phyloP scores from a whole-genome alignment of 345 rosid genomes.

The Alliaria petiolata region DNA sequence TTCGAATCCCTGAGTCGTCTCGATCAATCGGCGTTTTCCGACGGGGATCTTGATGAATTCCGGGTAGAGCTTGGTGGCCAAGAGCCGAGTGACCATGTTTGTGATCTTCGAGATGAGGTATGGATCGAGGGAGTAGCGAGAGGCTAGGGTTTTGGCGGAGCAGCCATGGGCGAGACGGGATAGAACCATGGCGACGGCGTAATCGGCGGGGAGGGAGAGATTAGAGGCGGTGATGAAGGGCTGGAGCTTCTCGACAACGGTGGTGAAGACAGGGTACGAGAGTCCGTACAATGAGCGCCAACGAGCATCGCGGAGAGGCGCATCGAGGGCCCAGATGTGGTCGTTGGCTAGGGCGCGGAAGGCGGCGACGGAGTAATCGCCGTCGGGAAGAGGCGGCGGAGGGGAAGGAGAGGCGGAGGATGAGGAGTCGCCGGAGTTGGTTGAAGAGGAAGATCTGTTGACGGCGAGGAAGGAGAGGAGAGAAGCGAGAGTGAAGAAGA shows the following conservation, averaged over 20 bases:
- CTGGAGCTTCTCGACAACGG: conserved; percentile 82
- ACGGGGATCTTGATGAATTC: conserved; percentile 91
- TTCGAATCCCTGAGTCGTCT: conserved; percentile 87
- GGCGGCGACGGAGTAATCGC: conserved; percentile 73
- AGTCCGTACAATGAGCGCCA: conserved; percentile 90
- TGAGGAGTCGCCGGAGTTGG: conserved; percentile 25
- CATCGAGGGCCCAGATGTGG: conserved; percentile 79
- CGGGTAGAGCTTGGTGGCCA: conserved; percentile 87
- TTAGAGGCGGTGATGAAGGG: conserved; percentile 86
- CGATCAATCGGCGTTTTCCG: conserved; percentile 73
- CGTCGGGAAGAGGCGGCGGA: conserved; percentile 46
- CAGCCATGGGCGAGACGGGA: conserved; percentile 81
- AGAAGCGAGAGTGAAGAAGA: conserved; percentile 57
- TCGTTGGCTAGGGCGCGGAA: conserved; percentile 91
- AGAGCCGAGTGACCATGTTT: conserved; percentile 87
- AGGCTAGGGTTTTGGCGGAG: conserved; percentile 68
- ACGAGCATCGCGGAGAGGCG: conserved; percentile 82
- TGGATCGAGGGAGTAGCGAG: conserved; percentile 79
- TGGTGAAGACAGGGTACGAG: conserved; percentile 85
- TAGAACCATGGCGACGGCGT: conserved; percentile 92
- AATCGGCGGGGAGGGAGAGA: conserved; percentile 92
- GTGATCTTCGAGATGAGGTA: conserved; percentile 90
- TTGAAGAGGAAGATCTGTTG: conserved; percentile 29
- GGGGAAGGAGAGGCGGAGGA: conserved; percentile 36
- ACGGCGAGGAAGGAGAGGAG: conserved; percentile 53